These are phyloP conservation scores for Lentinula lateritia DNA, from an alignment of 768 basidiomycete species.

Conservation along the genomic window DNA sequence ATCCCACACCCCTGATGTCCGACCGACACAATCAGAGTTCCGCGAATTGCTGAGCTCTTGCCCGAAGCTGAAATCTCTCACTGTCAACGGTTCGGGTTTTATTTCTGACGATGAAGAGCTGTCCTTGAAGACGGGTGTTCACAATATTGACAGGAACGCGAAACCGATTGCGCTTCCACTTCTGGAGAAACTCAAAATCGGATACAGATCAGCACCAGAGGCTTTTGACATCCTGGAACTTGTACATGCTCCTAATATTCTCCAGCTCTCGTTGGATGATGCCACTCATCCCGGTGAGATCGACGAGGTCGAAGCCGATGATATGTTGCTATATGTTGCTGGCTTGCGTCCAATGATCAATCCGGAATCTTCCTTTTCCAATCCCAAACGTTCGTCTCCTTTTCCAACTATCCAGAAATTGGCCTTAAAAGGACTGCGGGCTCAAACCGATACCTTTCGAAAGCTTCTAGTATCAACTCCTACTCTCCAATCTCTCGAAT, in stretches of 20 bases:
- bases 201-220: constrained; percentile 35
- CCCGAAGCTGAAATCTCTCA: constrained; percentile 35
- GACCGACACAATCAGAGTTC: constrained; percentile 43
- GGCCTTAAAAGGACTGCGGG: neutral
- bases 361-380: neutral
- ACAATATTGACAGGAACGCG: constrained; percentile 13
- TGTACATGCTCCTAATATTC: constrained; percentile 34
- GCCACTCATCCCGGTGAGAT: constrained; percentile 34
- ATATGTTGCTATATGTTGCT: constrained; percentile 30
- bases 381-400: neutral
- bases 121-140: neutral
- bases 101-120: neutral
- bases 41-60: constrained; percentile 34
- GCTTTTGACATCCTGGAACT: constrained; percentile 33
- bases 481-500: neutral
- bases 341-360: neutral
- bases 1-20: constrained; percentile 47
- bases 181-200: constrained; percentile 35
- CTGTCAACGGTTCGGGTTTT: constrained; percentile 41
- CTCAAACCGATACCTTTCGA: neutral
- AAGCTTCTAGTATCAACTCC: neutral
- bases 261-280: constrained; percentile 37
- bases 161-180: constrained; percentile 29
- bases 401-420: neutral
- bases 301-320: constrained; percentile 33